Conservation (phyloP, 176 grass and related monocot genomes). For the Avena eriantha region DNA sequence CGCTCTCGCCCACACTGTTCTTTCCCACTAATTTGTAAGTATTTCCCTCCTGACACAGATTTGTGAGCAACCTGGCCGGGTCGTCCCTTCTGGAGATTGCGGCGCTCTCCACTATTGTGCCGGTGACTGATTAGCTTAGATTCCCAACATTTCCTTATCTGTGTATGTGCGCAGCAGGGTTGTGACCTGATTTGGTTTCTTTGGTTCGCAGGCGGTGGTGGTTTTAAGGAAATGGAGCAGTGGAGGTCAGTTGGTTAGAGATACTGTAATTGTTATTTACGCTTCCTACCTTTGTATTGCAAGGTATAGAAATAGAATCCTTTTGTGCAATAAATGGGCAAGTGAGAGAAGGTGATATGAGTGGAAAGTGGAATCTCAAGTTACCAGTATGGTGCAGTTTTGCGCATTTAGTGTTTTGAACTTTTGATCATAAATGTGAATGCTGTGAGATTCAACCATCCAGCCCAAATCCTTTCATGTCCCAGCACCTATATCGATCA, state of each 20-base stretch:
- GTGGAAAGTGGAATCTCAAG: not conserved
- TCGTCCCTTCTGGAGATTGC: conserved; percentile 75
- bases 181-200: conserved; percentile 28
- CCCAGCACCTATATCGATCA: not conserved
- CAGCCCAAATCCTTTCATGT: not conserved
- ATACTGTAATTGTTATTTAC: conserved; percentile 4
- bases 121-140: conserved; percentile 39
- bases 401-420: not conserved
- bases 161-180: not conserved
- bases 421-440: not conserved
- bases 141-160: not conserved
- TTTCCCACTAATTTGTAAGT: not conserved
- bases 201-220: conserved; percentile 62
- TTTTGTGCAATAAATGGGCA: not conserved
- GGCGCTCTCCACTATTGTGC: conserved; percentile 73
- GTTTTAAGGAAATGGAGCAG: conserved; percentile 80
- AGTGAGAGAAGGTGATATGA: not conserved
- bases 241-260: conserved; percentile 42
- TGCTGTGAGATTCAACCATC: not conserved
- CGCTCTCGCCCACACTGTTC: not conserved
- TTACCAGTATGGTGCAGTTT: not conserved
- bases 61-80: conserved; percentile 77
- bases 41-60: conserved; percentile 44
- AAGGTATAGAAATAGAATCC: not conserved
- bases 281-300: not conserved